Percentiles rank a stretch among this genome's conserved stretches.
Conservation (phyloP, 2,329 filamentous ascomycete species). For the Mariannaea sp. region DNA sequence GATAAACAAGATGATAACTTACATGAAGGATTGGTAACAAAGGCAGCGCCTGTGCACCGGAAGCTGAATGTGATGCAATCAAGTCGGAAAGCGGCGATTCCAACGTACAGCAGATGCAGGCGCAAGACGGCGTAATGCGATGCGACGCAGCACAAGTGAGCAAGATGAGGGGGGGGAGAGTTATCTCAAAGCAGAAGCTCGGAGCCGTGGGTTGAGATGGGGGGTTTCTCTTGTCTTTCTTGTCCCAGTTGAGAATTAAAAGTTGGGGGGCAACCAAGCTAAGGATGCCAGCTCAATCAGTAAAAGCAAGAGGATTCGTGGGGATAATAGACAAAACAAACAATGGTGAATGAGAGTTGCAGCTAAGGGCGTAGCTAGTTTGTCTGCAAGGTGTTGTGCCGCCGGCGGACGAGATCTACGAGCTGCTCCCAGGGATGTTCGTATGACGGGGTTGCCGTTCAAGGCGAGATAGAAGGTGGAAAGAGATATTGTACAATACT, state of each 20-base stretch:
- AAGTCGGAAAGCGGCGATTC: conserved; percentile 21
- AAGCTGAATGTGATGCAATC: conserved; percentile 21
- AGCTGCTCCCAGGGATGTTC: not conserved
- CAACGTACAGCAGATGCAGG: conserved; percentile 23
- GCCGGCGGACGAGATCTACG: conserved; percentile 2
- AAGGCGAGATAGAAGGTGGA: not conserved
- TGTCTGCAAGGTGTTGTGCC: conserved; percentile 1
- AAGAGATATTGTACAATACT: not conserved
- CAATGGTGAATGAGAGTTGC: not conserved
- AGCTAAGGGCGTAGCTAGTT: not conserved
- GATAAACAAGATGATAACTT: not conserved
- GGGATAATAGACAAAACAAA: not conserved
- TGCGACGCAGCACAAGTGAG: conserved; percentile 29
- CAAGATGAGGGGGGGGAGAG: conserved; percentile 29
- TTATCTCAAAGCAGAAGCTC: conserved; percentile 3
- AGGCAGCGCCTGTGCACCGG: conserved; percentile 2
- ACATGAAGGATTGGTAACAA: conserved; percentile 10
- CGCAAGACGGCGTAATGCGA: conserved; percentile 32
- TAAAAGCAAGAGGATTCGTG: not conserved
- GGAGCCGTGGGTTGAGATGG: not conserved
- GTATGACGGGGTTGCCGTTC: not conserved
- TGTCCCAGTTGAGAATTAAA: not conserved
- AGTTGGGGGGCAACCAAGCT: conserved; percentile 13
- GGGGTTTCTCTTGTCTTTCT: not conserved
- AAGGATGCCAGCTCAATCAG: conserved; percentile 11